phyloP scores from a whole-genome alignment of 441 rosid species.

The Eruca vesicaria region DNA sequence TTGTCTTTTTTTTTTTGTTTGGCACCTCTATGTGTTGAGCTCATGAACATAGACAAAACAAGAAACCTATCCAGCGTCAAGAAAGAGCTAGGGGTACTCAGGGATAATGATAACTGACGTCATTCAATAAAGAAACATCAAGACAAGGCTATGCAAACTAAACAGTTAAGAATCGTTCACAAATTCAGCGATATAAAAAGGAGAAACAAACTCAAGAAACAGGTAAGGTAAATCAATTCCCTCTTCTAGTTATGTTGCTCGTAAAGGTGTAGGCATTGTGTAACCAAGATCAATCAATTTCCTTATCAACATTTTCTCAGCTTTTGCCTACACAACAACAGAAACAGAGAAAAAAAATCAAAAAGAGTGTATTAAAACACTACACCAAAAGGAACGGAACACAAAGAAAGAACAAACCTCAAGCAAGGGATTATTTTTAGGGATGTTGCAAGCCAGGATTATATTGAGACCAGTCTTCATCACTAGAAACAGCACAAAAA shows the following conservation, averaged over 20 bases:
- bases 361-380: neutral
- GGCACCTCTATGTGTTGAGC: no score
- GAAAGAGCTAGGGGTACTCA: no score
- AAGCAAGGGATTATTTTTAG: slow-evolving; percentile 76
- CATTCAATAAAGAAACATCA: no score
- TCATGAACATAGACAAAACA: no score
- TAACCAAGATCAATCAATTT: slow-evolving; percentile 72
- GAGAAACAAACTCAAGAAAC: neutral
- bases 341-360: neutral
- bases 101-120: no score
- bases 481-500: slow-evolving; percentile 41
- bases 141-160: no score
- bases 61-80: no score
- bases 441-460: slow-evolving; percentile 79
- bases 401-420: slow-evolving; percentile 52
- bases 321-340: slow-evolving; percentile 57
- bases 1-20: no score
- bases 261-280: slow-evolving; percentile 45
- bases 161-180: neutral
- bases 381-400: neutral
- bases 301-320: slow-evolving; percentile 68
- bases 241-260: slow-evolving; percentile 18
- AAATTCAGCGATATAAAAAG: neutral
- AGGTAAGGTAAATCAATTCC: neutral
- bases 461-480: slow-evolving; percentile 79